Evolutionary conservation across 805 yeast species (phyloP).

Genomic region (Blastobotrys chiropterorum): DNA sequence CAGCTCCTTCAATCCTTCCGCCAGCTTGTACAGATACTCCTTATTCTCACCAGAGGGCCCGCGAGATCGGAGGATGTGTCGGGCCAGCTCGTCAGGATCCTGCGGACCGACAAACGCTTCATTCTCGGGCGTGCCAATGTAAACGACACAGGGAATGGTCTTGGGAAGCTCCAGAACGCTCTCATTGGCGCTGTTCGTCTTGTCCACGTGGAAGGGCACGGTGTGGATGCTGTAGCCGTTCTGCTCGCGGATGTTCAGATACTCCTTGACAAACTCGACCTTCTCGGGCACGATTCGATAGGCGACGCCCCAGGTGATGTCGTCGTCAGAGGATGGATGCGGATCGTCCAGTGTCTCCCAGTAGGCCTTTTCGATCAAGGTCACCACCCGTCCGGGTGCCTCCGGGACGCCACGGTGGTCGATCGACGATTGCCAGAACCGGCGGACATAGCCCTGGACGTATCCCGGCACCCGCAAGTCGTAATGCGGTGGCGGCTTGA

Average conservation of each 20-base stretch:
- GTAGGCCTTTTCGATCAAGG: slow-evolving; percentile 54
- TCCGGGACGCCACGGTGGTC: slow-evolving; percentile 89
- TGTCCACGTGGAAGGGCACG: slow-evolving; percentile 54
- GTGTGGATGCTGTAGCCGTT: slow-evolving; percentile 75
- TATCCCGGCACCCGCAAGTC: slow-evolving; percentile 63
- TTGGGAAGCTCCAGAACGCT: not conserved
- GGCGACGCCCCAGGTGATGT: slow-evolving; percentile 67
- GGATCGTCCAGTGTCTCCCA: slow-evolving; percentile 45
- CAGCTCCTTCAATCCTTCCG: slow-evolving; percentile 41
- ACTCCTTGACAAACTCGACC: slow-evolving; percentile 55
- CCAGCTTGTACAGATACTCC: slow-evolving; percentile 59
- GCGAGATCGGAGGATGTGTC: slow-evolving; percentile 43
- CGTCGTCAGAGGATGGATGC: slow-evolving; percentile 29
- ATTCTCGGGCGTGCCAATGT: slow-evolving; percentile 78
- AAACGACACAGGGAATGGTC: slow-evolving; percentile 53
- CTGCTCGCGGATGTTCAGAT: slow-evolving; percentile 78
- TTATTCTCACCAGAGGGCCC: slow-evolving; percentile 83
- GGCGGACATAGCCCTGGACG: slow-evolving; percentile 65
- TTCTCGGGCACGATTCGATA: slow-evolving; percentile 66
- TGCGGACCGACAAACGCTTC: slow-evolving; percentile 86
- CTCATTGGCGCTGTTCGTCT: slow-evolving; percentile 12
- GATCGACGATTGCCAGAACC: slow-evolving; percentile 88
- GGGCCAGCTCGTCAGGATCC: slow-evolving; percentile 50
- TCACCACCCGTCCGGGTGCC: slow-evolving; percentile 84
- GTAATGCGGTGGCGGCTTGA: slow-evolving; percentile 80